Evolutionary conservation across 805 yeast genomes (phyloP), one percentile per base, ranked within the genome.

Genomic region (Myxozyma mucilagina): DNA sequence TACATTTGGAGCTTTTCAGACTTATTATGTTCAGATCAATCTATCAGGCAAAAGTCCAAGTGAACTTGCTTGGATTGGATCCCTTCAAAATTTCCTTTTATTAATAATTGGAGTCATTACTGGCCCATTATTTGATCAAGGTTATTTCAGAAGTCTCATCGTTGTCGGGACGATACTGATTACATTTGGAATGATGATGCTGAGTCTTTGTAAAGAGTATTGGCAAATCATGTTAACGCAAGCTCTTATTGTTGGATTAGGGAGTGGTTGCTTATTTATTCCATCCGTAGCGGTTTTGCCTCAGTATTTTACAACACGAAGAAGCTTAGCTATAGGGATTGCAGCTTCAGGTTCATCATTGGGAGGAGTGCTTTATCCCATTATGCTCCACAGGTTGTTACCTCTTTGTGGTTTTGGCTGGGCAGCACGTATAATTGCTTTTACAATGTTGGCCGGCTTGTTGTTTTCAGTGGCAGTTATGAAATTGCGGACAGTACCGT

Each of bases 201-300:
- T 70, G 8, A 68, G 72, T 41, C 60, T 75, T 52, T 78, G 82
- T 48, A 71, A 71, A 1, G 69, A 75, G 11, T 74, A 81, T 20
- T 81, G 78, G 69, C 87, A 85, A 61, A 78, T 84, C 56, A 74
- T 84, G 44, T 70, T 84, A 13, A 75, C 82, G 1, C 84, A 83
- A 68, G 82, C 86, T 35, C 68, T 81, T 8, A 77, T 82, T 2
- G 69, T 78, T 47, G 85, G 84, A 0, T 53, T 80, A 1, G 83
- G 82, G 0, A 68, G 76, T 11, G 74, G 79, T 0, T 62, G 80
- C 55, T 70, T 78, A 35, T 79, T 80, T 71, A 69, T 79, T 3
- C 77, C 83, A 3, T 70, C 80, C 44, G 72, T 82, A 20, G 78
- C 81, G 4, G 72, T 76, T 7, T 71, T 80, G 9, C 73, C 82